phyloP scores from a whole-genome alignment of 257 asterid genomes.

The Mentha longifolia region DNA sequence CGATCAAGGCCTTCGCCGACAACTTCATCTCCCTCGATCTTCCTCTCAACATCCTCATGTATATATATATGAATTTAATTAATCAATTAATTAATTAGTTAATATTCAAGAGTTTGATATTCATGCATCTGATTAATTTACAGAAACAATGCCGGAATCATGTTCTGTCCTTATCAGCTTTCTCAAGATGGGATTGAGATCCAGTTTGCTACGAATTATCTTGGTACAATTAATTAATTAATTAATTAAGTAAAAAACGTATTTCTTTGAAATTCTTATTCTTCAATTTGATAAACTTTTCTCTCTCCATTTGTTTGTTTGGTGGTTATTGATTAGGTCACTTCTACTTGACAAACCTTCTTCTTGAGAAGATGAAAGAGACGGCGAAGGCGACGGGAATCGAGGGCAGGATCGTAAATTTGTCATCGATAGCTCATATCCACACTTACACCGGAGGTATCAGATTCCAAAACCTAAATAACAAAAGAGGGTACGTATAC shows the following conservation, averaged over 20 bases:
- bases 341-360: slow-evolving; percentile 83
- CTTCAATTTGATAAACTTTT: neutral
- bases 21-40: slow-evolving; percentile 58
- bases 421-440: slow-evolving; percentile 75
- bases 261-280: too few species aligned
- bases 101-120: too few species aligned
- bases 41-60: slow-evolving; percentile 70
- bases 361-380: slow-evolving; percentile 78
- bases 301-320: neutral
- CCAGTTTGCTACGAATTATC: slow-evolving; percentile 83
- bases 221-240: too few species aligned
- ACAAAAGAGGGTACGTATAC: slow-evolving; percentile 44
- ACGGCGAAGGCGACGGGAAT: slow-evolving; percentile 58
- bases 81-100: too few species aligned
- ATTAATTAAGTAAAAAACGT: neutral
- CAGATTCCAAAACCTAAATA: slow-evolving; percentile 52
- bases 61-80: too few species aligned
- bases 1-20: slow-evolving; percentile 61
- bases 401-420: slow-evolving; percentile 76
- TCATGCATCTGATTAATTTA: neutral
- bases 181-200: slow-evolving; percentile 74
- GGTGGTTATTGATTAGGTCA: slow-evolving; percentile 50
- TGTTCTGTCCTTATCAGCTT: slow-evolving; percentile 74
- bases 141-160: slow-evolving; percentile 71
- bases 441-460: slow-evolving; percentile 61